Evolutionary conservation across 495 filamentous ascomycete species (phyloP).

Genomic region (Choiromyces venosus): DNA sequence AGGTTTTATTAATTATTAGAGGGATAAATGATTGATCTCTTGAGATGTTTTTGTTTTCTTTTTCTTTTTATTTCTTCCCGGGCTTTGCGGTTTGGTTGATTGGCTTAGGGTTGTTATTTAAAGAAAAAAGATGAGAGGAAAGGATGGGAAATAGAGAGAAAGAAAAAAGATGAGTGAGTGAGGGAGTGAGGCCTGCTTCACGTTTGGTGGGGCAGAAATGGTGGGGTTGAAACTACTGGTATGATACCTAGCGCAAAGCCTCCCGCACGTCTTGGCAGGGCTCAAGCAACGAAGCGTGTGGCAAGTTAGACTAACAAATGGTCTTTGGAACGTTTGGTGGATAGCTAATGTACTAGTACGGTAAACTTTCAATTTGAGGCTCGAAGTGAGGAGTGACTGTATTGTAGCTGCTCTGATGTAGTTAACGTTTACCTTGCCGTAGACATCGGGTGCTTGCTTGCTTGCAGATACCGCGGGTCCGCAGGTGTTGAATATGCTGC

Average conservation of each 20-base stretch:
- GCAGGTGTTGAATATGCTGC: not conserved
- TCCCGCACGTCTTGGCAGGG: not conserved
- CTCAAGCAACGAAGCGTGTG: not conserved
- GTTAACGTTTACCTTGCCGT: not conserved
- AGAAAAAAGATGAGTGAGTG: not conserved
- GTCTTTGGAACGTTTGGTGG: not conserved
- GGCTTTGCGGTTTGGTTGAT: not conserved
- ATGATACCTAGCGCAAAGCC: not conserved
- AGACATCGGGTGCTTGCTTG: not conserved
- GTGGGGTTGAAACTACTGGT: not conserved
- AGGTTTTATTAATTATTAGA: not conserved
- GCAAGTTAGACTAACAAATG: too few species aligned
- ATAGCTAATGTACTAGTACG: not conserved
- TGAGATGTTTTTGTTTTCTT: not conserved
- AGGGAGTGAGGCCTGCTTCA: not conserved
- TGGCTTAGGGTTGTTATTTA: not conserved
- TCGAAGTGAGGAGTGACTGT: not conserved
- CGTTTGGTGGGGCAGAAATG: not conserved
- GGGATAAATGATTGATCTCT: not conserved
- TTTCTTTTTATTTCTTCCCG: not conserved
- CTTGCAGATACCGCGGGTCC: not conserved
- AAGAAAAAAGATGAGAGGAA: not conserved
- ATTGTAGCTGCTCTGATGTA: not conserved
- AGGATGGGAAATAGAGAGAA: not conserved
- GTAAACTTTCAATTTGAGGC: not conserved